Base-by-base conservation (phyloP, 2,329 filamentous ascomycete species). In the Pseudocercospora macadamiae region DNA sequence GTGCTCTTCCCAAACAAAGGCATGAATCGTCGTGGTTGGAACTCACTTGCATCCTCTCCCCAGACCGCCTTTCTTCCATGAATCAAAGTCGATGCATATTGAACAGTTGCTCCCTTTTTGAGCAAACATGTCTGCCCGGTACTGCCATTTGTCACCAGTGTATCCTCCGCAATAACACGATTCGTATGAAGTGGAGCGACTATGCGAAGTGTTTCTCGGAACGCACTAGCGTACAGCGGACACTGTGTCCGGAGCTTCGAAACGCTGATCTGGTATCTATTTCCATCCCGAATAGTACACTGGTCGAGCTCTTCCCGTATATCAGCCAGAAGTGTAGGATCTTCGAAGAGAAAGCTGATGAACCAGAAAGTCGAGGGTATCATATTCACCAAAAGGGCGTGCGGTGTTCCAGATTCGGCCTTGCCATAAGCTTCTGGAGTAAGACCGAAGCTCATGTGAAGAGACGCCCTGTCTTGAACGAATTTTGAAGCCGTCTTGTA, bases 161-260 rank as follows among this genome's bases (percentile, higher is more conserved):
- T 79, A 49, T 82, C 80, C 34, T 73, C 62, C 10, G 73, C 63
- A 16, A 82, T 75, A 9, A 71, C 68, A 6, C 81, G 75, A 30
- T 72, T 75, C 9, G 75, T 75, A 9, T 74, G 66, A 4, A 74
- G 68, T 3, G 75, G 72, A 26, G 76, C 76, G 12, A 65, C 68
- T 1, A 81, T 55, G 6, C 81, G 78, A 55, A 82, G 68, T 0
- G 74, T 74, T 63, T 83, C 81, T 21, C 76, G 74, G 63, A 77
- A 81, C 19, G 74, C 74, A 45, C 77, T 77, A 12, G 78, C 68
- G 6, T 83, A 68, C 3, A 81, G 67, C 0, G 79, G 79, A 47
- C 77, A 77, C 4, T 69, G 57, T 1, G 74, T 66, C 30, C 76
- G 73, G 7, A 82, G 71, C 2, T 64, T 66, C 1, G 67, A 66